These are phyloP conservation scores for Aspergillus spinulosporus DNA, from an alignment of 2,329 filamentous ascomycete genomes.

Conservation along the genomic window DNA sequence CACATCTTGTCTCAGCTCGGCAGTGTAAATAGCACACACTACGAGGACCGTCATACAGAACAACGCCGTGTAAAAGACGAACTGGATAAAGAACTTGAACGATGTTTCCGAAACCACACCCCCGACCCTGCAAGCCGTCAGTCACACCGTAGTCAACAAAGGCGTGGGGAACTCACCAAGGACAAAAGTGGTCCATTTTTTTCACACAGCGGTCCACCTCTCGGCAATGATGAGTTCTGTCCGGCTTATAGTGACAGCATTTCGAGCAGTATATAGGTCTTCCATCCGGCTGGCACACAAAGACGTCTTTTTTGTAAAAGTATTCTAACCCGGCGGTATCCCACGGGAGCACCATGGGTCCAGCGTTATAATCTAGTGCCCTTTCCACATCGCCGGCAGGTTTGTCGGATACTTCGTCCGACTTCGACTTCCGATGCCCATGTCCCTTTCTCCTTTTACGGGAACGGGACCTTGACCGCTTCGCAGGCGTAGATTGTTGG, in stretches of 20 bases:
- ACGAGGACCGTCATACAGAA: conserved; percentile 67
- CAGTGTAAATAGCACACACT: conserved; percentile 64
- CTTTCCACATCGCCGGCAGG: conserved; percentile 32
- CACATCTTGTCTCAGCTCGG: conserved; percentile 53
- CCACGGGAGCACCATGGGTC: conserved; percentile 38
- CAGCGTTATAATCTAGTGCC: conserved; percentile 26
- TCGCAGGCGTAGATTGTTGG: conserved; percentile 23
- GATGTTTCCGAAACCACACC: conserved; percentile 83
- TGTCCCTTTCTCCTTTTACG: conserved; percentile 27
- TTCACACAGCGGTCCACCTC: conserved; percentile 77
- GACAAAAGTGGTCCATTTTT: conserved; percentile 96
- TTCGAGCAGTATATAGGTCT: conserved; percentile 82
- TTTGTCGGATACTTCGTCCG: conserved; percentile 26
- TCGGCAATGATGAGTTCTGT: conserved; percentile 82
- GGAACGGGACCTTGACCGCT: conserved; percentile 19
- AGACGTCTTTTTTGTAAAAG: conserved; percentile 81
- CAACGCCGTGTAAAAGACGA: conserved; percentile 70
- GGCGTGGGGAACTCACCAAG: conserved; percentile 55
- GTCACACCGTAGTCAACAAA: background rate
- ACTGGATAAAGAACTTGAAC: conserved; percentile 92
- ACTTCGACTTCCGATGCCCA: conserved; percentile 25
- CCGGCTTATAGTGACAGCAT: conserved; percentile 84
- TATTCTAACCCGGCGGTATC: conserved; percentile 68
- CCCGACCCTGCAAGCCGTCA: conserved; percentile 66
- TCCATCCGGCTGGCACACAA: conserved; percentile 79